Percentiles rank a stretch among this genome's conserved stretches.
Evolutionary conservation across 768 basidiomycete species (phyloP).

Genomic region (Calocera cornea): DNA sequence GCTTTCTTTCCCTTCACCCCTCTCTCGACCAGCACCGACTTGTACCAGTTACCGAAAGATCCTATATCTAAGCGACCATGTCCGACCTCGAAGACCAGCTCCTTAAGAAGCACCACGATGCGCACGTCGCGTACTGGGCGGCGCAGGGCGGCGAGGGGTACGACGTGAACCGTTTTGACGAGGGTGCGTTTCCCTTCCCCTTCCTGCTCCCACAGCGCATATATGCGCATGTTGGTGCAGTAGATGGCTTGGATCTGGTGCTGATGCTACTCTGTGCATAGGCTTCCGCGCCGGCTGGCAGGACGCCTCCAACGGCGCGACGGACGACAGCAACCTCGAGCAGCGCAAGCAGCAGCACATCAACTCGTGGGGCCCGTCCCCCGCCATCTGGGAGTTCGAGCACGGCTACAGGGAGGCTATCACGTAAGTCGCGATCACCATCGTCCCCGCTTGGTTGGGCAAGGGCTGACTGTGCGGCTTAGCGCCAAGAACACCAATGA

Average conservation of each 20-base stretch:
- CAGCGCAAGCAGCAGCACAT: neutral
- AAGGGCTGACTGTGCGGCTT: neutral
- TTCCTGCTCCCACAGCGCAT: neutral
- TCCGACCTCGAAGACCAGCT: neutral
- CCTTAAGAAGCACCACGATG: conserved; percentile 1
- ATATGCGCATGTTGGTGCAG: neutral
- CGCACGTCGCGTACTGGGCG: neutral
- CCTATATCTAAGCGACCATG: neutral
- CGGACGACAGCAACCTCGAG: conserved; percentile 1
- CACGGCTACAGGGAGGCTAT: conserved; percentile 1
- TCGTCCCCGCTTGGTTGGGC: neutral
- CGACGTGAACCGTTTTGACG: conserved; percentile 1
- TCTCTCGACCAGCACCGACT: neutral
- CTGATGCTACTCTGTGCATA: neutral
- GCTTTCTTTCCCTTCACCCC: neutral
- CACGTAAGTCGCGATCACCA: neutral
- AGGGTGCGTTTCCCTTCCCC: neutral
- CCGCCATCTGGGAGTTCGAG: neutral
- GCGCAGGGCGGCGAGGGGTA: neutral
- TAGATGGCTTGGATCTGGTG: neutral
- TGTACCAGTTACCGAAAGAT: neutral
- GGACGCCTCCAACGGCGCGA: neutral
- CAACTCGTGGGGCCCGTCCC: neutral
- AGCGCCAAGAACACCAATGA: neutral
- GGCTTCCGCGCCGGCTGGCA: neutral